These are phyloP conservation scores for Isatis tinctoria DNA, from an alignment of 345 rosid genomes.

Conservation along the genomic window DNA sequence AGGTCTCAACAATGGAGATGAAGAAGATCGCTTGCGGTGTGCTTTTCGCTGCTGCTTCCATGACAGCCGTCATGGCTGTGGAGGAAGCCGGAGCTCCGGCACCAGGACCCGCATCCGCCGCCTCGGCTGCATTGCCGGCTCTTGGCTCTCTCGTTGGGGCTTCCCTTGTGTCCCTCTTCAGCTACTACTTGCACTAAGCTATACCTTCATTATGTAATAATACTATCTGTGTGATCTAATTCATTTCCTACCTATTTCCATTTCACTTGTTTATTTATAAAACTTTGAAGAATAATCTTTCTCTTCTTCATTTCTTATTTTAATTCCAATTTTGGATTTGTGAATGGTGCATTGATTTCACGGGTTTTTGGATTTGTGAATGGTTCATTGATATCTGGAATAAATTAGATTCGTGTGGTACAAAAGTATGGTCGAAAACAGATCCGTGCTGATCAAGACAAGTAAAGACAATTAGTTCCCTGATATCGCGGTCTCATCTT, in stretches of 20 bases:
- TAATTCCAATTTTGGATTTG: neutral
- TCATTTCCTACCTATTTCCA: constrained; percentile 13
- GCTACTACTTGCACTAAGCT: constrained; percentile 37
- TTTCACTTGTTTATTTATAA: constrained; percentile 28
- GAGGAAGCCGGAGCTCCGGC: constrained; percentile 41
- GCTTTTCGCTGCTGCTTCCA: constrained; percentile 51
- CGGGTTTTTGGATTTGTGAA: neutral
- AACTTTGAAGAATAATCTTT: constrained; percentile 16
- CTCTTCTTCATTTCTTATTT: neutral
- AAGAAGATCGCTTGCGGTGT: constrained; percentile 55
- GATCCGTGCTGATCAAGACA: constrained; percentile 4
- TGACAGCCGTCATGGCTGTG: constrained; percentile 42
- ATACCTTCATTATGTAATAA: constrained; percentile 19
- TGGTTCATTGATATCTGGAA: neutral
- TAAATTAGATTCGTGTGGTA: neutral
- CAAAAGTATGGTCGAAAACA: neutral
- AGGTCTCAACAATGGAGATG: constrained; percentile 58
- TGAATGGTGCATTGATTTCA: neutral
- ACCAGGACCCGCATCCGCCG: constrained; percentile 30
- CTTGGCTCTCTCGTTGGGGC: constrained; percentile 51
- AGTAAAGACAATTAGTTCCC: constrained; percentile 11
- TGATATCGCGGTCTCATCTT: neutral
- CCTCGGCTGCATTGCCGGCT: constrained; percentile 34
- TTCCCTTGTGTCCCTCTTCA: constrained; percentile 31
- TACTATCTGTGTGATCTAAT: constrained; percentile 17